Percentiles rank a stretch among this genome's conserved stretches.
phyloP scores from a whole-genome alignment of 2,329 filamentous ascomycete genomes.

The Ophioceras dolichostomum region DNA sequence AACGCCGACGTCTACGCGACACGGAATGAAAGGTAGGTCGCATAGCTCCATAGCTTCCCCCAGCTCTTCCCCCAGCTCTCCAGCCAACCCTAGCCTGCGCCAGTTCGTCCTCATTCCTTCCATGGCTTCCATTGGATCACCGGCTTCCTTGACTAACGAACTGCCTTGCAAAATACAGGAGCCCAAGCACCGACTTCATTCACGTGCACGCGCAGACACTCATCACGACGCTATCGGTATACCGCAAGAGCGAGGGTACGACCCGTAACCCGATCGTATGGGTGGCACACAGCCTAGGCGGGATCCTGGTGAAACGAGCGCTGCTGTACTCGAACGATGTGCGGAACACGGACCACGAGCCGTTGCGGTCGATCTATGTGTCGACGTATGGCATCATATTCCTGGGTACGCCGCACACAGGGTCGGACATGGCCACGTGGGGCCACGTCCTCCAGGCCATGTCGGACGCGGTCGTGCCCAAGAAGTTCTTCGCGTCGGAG shows the following conservation, averaged over 20 bases:
- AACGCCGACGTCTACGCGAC: slow-evolving; percentile 52
- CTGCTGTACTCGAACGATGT: slow-evolving; percentile 55
- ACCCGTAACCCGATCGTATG: slow-evolving; percentile 59
- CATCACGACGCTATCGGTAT: slow-evolving; percentile 47
- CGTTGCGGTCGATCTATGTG: slow-evolving; percentile 56
- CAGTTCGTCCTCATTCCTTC: background rate
- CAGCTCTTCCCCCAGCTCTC: background rate
- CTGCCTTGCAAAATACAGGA: slow-evolving; percentile 24
- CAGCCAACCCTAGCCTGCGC: too few relatives aligned
- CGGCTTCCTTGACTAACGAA: background rate
- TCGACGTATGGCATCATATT: slow-evolving; percentile 69
- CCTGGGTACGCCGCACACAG: slow-evolving; percentile 64
- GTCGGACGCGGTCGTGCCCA: slow-evolving; percentile 51
- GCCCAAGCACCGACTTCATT: slow-evolving; percentile 53
- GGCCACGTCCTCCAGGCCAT: slow-evolving; percentile 55
- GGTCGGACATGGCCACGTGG: slow-evolving; percentile 57
- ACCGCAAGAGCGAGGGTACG: slow-evolving; percentile 45
- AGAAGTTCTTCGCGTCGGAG: slow-evolving; percentile 54
- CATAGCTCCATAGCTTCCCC: background rate
- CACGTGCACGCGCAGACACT: slow-evolving; percentile 61
- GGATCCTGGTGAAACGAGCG: slow-evolving; percentile 58
- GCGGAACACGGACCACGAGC: slow-evolving; percentile 44
- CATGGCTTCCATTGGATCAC: background rate
- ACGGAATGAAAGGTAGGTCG: slow-evolving; percentile 18
- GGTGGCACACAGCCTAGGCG: slow-evolving; percentile 63